Percentiles rank a stretch among this genome's conserved stretches.
Evolutionary conservation across 306 rosid species (phyloP).

Genomic region (Quercus robur): DNA sequence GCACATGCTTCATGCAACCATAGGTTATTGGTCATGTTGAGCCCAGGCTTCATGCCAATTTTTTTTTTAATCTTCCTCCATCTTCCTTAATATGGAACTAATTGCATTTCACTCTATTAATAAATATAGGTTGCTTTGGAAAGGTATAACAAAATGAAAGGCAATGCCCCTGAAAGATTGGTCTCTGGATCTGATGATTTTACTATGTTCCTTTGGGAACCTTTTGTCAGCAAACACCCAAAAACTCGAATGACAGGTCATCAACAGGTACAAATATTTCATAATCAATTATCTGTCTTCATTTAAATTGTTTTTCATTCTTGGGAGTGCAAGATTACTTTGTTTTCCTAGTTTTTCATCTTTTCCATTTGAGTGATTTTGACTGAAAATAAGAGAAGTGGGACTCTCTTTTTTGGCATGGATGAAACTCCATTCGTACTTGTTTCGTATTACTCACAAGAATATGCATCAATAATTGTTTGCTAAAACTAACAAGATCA

Average conservation of each 20-base stretch:
- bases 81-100: neutral
- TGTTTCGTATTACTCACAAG: neutral
- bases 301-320: conserved; percentile 12
- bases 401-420: neutral
- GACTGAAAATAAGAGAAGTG: neutral
- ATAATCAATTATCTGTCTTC: neutral
- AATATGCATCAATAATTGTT: neutral
- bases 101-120: conserved; percentile 9
- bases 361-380: conserved; percentile 5
- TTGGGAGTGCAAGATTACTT: conserved; percentile 18
- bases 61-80: neutral
- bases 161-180: conserved; percentile 83
- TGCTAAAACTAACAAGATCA: conserved; percentile 6
- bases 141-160: conserved; percentile 83
- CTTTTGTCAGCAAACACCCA: conserved; percentile 77
- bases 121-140: conserved; percentile 78
- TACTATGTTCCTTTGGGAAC: conserved; percentile 98
- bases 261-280: conserved; percentile 63
- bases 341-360: neutral
- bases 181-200: conserved; percentile 98
- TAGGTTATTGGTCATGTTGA: neutral
- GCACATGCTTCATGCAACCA: neutral
- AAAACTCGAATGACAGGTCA: conserved; percentile 95
- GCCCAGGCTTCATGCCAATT: neutral
- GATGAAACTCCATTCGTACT: neutral